phyloP scores from a whole-genome alignment of 306 rosid species.

The Lathyrus tuberosus region DNA sequence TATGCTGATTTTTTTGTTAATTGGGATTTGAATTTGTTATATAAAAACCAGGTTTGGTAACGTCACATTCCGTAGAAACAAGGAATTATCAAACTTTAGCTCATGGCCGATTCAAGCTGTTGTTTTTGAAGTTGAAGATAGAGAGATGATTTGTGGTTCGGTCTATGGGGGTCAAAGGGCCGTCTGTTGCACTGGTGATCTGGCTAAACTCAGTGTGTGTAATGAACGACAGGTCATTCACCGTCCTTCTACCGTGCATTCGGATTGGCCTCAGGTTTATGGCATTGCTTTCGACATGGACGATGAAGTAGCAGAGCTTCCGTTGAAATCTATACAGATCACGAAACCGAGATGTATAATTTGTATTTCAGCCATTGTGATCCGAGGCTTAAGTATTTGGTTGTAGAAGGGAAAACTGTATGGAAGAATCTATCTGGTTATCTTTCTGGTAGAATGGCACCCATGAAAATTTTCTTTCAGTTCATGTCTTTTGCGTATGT shows the following conservation, averaged over 20 bases:
- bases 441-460: slow-evolving; percentile 98
- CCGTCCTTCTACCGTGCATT: slow-evolving; percentile 63
- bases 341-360: slow-evolving; percentile 91
- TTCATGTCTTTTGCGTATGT: slow-evolving; percentile 93
- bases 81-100: no score
- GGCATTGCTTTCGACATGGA: slow-evolving; percentile 60
- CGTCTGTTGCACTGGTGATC: slow-evolving; percentile 90
- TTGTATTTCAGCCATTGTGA: slow-evolving; percentile 94
- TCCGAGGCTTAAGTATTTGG: slow-evolving; percentile 66
- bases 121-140: slow-evolving; percentile 98
- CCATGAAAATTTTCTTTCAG: slow-evolving; percentile 80
- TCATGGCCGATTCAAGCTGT: no score
- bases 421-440: slow-evolving; percentile 94
- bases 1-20: no score
- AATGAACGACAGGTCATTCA: slow-evolving; percentile 76
- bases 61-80: no score
- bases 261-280: slow-evolving; percentile 88
- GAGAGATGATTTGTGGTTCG: slow-evolving; percentile 90
- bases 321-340: no score
- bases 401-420: slow-evolving; percentile 82
- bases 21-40: no score
- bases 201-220: slow-evolving; percentile 87
- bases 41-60: no score
- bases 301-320: no score
- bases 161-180: slow-evolving; percentile 99